Evolutionary conservation across 139 green algal genomes (phyloP).

Genomic region (Chlorella sp.): DNA sequence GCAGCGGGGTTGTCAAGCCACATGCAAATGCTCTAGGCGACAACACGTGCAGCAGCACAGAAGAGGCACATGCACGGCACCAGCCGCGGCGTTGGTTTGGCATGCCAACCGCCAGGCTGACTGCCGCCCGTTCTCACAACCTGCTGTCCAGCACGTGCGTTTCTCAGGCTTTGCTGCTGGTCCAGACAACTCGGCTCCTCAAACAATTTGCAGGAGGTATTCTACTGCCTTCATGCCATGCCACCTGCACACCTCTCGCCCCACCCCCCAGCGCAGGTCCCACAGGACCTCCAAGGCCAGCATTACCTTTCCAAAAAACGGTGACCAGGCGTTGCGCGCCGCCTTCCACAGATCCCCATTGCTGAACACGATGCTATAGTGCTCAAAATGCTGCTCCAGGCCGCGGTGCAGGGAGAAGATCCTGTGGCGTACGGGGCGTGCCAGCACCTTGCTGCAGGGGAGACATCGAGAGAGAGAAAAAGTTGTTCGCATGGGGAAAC

Average conservation of each 20-base stretch:
- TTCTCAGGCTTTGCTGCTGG: too few relatives aligned
- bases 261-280: background rate
- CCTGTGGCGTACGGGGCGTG: background rate
- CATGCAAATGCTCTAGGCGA: too few relatives aligned
- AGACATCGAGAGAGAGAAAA: too few relatives aligned
- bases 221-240: background rate
- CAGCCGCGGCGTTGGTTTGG: background rate
- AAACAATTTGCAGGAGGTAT: background rate
- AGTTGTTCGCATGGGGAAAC: too few relatives aligned
- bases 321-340: slow-evolving; percentile 4
- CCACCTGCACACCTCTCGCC: background rate
- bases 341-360: background rate
- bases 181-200: too few relatives aligned
- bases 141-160: too few relatives aligned
- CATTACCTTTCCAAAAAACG: background rate
- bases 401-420: slow-evolving; percentile 21
- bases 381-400: background rate
- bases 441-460: slow-evolving; percentile 16
- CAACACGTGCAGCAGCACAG: background rate
- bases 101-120: background rate
- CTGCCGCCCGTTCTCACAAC: too few relatives aligned
- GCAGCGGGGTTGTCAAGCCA: too few relatives aligned
- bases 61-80: too few relatives aligned
- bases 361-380: slow-evolving; percentile 4
- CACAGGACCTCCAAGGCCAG: background rate